Percentiles rank a stretch among this genome's conserved stretches.
These are phyloP conservation scores for Penicillium olsonii DNA, from an alignment of 2,329 filamentous ascomycete species.

Conservation along the genomic window DNA sequence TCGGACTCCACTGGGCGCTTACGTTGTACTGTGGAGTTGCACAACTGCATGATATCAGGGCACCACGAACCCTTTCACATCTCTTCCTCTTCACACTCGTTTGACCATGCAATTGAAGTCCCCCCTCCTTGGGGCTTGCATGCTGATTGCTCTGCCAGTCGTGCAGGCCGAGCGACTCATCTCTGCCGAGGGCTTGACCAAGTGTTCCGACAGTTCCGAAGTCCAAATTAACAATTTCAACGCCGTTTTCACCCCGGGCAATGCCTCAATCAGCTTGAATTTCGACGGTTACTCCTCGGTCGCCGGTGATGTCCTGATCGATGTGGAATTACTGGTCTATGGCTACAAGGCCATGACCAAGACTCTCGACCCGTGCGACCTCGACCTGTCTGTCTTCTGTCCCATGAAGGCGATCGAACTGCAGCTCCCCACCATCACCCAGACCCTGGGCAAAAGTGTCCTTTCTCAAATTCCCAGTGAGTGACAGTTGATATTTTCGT, in stretches of 20 bases:
- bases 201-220: constrained; percentile 19
- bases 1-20: constrained; percentile 12
- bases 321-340: constrained; percentile 76
- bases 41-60: constrained; percentile 11
- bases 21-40: constrained; percentile 13
- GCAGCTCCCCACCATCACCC: constrained; percentile 67
- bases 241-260: constrained; percentile 45
- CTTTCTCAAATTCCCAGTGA: constrained; percentile 67
- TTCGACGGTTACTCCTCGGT: constrained; percentile 84
- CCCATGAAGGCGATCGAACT: constrained; percentile 86
- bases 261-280: constrained; percentile 50
- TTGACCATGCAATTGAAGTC: constrained; percentile 9
- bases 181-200: constrained; percentile 17
- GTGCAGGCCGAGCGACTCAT: constrained; percentile 18
- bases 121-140: constrained; percentile 3
- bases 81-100: constrained; percentile 4
- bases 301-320: constrained; percentile 75
- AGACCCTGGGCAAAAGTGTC: constrained; percentile 59
- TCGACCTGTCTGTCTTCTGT: constrained; percentile 72
- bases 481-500: constrained; percentile 13
- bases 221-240: constrained; percentile 30
- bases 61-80: background rate
- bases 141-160: constrained; percentile 6
- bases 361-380: constrained; percentile 73
- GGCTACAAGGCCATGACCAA: constrained; percentile 71